phyloP scores from a whole-genome alignment of 1,284 basidiomycete genomes.

The Tilletia horrida region DNA sequence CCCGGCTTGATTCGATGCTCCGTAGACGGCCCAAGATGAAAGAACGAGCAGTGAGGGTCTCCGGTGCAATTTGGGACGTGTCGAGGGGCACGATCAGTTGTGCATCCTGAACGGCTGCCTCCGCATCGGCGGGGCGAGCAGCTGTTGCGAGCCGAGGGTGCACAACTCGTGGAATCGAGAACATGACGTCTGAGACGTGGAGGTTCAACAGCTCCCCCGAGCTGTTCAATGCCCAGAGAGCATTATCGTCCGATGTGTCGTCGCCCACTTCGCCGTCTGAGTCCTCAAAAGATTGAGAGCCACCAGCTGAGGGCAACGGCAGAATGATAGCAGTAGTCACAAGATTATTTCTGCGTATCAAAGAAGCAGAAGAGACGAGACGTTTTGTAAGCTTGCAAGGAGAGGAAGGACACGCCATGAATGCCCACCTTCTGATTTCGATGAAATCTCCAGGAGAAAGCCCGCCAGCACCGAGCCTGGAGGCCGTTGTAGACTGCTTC shows the following conservation, averaged over 20 bases:
- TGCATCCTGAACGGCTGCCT: neutral
- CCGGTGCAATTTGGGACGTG: conserved; percentile 21
- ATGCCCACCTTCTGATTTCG: conserved; percentile 24
- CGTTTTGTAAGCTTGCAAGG: neutral
- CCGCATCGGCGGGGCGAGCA: conserved; percentile 16
- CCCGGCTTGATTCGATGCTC: neutral
- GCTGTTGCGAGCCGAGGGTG: conserved; percentile 18
- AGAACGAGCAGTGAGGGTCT: conserved; percentile 23
- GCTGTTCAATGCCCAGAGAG: conserved; percentile 28
- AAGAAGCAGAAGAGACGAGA: neutral
- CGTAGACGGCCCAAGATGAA: conserved; percentile 18
- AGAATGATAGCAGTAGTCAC: conserved; percentile 10
- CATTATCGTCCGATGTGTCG: no score
- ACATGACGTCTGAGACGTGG: conserved; percentile 34
- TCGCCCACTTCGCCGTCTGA: conserved; percentile 18
- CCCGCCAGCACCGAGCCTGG: neutral
- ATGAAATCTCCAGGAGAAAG: conserved; percentile 33
- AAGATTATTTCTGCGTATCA: neutral
- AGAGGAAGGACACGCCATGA: conserved; percentile 21
- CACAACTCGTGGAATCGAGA: conserved; percentile 30
- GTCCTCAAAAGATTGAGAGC: neutral
- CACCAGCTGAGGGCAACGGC: conserved; percentile 3
- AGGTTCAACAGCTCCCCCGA: conserved; percentile 27
- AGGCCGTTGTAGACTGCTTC: neutral
- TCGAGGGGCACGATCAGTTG: neutral